Evolutionary conservation across 768 basidiomycete genomes (phyloP).

Genomic region (Lyophyllum decastes): DNA sequence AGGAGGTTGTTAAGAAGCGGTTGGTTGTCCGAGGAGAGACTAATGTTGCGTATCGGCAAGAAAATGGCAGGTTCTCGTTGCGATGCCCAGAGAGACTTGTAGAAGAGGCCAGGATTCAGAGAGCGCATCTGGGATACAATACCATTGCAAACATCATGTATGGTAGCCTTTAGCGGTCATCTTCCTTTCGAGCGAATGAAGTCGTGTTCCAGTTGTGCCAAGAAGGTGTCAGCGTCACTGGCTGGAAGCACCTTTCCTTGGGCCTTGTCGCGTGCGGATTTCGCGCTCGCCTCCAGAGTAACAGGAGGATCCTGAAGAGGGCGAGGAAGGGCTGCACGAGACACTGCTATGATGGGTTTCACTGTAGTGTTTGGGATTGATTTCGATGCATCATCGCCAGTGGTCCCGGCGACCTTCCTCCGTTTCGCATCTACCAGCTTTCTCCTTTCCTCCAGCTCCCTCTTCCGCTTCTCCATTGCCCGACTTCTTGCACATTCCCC

Average conservation of each 20-base stretch:
- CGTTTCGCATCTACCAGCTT: slow-evolving; percentile 68
- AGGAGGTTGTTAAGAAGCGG: slow-evolving; percentile 33
- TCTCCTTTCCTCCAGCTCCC: slow-evolving; percentile 70
- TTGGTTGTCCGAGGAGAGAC: slow-evolving; percentile 34
- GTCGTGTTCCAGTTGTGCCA: slow-evolving; percentile 67
- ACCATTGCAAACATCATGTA: background rate
- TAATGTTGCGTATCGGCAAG: slow-evolving; percentile 46
- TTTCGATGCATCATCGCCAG: slow-evolving; percentile 7
- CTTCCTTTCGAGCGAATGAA: slow-evolving; percentile 42
- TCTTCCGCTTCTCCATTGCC: slow-evolving; percentile 72
- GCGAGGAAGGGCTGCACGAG: background rate
- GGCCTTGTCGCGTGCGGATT: slow-evolving; percentile 20
- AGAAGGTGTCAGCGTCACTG: slow-evolving; percentile 61
- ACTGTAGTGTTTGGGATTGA: slow-evolving; percentile 4
- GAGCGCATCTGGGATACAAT: background rate
- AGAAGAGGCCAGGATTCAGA: slow-evolving; percentile 28
- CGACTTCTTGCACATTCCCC: slow-evolving; percentile 42
- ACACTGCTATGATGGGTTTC: background rate
- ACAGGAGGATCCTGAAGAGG: slow-evolving; percentile 49
- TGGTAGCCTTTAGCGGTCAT: background rate
- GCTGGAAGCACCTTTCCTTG: slow-evolving; percentile 17
- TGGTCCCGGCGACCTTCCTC: slow-evolving; percentile 40
- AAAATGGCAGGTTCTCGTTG: slow-evolving; percentile 42
- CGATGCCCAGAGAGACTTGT: slow-evolving; percentile 52
- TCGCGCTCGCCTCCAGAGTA: slow-evolving; percentile 40